A percentile compares a stretch with the other conserved stretches of the same genome.
Evolutionary conservation across 495 filamentous ascomycete genomes (phyloP).

Genomic region (Chlorociboria aeruginascens): DNA sequence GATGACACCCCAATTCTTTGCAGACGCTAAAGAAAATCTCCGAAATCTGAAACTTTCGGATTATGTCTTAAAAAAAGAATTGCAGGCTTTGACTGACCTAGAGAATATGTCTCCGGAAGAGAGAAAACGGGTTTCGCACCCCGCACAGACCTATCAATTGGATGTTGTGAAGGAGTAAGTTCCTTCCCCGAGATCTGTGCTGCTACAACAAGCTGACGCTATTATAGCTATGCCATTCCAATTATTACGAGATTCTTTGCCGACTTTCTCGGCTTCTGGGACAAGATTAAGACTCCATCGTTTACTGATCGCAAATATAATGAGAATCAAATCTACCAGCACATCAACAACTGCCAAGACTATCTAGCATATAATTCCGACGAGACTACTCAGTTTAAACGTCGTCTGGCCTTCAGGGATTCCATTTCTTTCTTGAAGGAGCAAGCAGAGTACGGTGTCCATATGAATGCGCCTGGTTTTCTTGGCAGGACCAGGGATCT

Average conservation of each 20-base stretch:
- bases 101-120: no score
- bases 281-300: conserved; percentile 32
- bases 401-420: no score
- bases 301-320: conserved; percentile 72
- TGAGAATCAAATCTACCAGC: conserved; percentile 34
- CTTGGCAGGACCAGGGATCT: no score
- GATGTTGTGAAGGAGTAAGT: conserved; percentile 34
- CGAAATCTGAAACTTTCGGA: conserved; percentile 46
- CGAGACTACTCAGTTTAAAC: no score
- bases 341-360: no score
- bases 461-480: no score
- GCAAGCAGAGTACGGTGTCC: no score
- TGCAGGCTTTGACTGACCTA: no score
- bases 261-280: conserved; percentile 54
- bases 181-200: background rate
- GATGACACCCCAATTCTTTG: conserved; percentile 39
- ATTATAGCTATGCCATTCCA: conserved; percentile 63
- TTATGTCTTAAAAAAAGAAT: conserved; percentile 24
- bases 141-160: conserved; percentile 23
- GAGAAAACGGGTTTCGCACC: no score
- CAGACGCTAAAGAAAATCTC: conserved; percentile 44
- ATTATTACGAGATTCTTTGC: conserved; percentile 60
- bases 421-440: no score
- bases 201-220: conserved; percentile 42
- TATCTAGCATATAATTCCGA: no score